Conservation (phyloP, 2,329 filamentous ascomycete genomes). For the Pseudogymnoascus sp. region DNA sequence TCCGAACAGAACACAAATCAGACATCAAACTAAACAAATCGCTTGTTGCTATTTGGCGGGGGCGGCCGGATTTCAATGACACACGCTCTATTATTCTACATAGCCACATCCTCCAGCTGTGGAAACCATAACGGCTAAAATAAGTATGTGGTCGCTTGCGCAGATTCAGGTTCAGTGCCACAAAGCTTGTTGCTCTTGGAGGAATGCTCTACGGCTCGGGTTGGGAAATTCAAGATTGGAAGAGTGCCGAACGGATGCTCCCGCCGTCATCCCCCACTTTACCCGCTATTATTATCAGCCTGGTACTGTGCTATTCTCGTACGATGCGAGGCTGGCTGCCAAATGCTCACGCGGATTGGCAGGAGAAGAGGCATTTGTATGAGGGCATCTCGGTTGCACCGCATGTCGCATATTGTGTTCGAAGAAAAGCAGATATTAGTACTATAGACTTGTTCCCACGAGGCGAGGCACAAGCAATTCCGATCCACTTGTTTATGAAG, state of each 20-base stretch:
- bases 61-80: background rate
- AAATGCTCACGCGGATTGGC: background rate
- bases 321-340: background rate
- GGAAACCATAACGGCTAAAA: background rate
- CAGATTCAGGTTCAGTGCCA: background rate
- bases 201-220: background rate
- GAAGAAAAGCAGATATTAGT: background rate
- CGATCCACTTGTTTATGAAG: background rate
- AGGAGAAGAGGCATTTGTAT: background rate
- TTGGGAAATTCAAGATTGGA: background rate
- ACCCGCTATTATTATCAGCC: background rate
- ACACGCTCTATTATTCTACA: background rate
- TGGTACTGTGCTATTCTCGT: background rate
- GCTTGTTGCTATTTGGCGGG: background rate
- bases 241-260: background rate
- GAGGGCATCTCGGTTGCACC: no score
- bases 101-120: background rate
- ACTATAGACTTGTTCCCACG: background rate
- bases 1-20: background rate
- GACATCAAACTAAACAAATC: background rate
- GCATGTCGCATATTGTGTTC: background rate
- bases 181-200: background rate
- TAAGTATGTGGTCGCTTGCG: background rate
- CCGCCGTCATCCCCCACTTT: background rate
- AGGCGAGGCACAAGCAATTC: background rate